A percentile compares a stretch with the other conserved stretches of the same genome.
phyloP scores from a whole-genome alignment of 179 eudicot genomes.

The Silene coronaria region DNA sequence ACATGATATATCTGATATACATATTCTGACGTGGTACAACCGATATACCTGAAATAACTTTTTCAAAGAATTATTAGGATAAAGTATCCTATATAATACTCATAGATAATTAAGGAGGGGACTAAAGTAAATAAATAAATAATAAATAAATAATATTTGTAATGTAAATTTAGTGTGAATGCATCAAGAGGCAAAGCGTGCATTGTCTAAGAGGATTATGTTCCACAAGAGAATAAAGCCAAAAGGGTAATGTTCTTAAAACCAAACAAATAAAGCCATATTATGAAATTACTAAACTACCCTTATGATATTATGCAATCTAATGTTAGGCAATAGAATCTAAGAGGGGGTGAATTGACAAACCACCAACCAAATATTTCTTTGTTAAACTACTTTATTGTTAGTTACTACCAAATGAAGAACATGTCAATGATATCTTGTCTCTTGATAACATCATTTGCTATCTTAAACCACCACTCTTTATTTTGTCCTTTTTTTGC shows the following conservation, averaged over 20 bases:
- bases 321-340: slow-evolving; percentile 8
- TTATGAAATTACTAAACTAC: background rate
- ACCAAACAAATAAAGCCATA: slow-evolving; percentile 15
- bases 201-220: slow-evolving; percentile 15
- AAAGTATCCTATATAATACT: no score
- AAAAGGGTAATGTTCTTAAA: slow-evolving; percentile 14
- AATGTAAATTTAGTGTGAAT: slow-evolving; percentile 13
- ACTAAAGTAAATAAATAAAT: no score
- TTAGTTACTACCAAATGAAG: slow-evolving; percentile 23
- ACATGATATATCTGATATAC: background rate
- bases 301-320: slow-evolving; percentile 9
- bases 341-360: slow-evolving; percentile 19
- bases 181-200: slow-evolving; percentile 27
- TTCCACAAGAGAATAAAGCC: slow-evolving; percentile 18
- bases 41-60: background rate
- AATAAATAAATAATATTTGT: background rate
- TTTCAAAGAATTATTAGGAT: background rate
- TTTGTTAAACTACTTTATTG: background rate
- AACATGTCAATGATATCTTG: slow-evolving; percentile 29
- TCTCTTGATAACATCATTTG: slow-evolving; percentile 23
- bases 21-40: background rate
- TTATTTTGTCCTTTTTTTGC: slow-evolving; percentile 6
- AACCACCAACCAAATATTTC: slow-evolving; percentile 23
- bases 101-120: background rate
- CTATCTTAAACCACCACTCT: slow-evolving; percentile 14